Percentiles rank a stretch among this genome's conserved stretches.
These are phyloP conservation scores for Eimeria maxima DNA, from an alignment of 169 alveolate genomes.

Conservation along the genomic window DNA sequence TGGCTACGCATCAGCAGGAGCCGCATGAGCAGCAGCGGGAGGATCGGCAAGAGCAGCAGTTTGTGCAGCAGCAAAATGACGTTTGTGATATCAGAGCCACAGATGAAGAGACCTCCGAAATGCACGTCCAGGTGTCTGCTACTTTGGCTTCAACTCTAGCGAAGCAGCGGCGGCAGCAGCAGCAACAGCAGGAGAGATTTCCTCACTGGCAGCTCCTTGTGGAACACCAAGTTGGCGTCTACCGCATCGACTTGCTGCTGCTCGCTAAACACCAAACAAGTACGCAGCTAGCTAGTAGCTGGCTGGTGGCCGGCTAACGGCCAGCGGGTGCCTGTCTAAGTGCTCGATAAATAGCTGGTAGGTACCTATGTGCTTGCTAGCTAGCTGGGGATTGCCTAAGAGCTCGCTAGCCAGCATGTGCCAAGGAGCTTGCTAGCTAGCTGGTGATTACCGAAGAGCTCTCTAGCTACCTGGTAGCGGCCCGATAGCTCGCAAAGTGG, in stretches of 20 bases:
- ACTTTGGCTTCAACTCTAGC: neutral
- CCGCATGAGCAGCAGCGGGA: no score
- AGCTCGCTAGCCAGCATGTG: no score
- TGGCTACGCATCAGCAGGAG: no score
- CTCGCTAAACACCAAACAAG: neutral
- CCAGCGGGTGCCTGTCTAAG: no score
- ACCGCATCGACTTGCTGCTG: slow-evolving; percentile 47
- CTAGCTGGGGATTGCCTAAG: no score
- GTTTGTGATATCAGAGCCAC: slow-evolving; percentile 9
- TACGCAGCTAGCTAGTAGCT: neutral
- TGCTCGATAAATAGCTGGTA: no score
- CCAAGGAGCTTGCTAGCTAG: neutral
- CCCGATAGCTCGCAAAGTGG: neutral
- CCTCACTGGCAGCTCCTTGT: slow-evolving; percentile 42
- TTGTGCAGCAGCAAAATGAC: slow-evolving; percentile 22
- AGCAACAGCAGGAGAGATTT: slow-evolving; percentile 1
- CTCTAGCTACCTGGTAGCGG: neutral
- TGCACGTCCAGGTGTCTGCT: slow-evolving; percentile 3
- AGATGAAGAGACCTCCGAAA: slow-evolving; percentile 30
- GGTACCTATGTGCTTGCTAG: no score
- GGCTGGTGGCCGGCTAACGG: neutral
- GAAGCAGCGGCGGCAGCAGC: slow-evolving; percentile 1
- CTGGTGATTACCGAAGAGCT: neutral
- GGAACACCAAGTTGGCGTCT: slow-evolving; percentile 49
- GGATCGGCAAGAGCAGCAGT: neutral